Evolutionary conservation across 2,329 filamentous ascomycete genomes (phyloP).

Genomic region (Onygena corvina): DNA sequence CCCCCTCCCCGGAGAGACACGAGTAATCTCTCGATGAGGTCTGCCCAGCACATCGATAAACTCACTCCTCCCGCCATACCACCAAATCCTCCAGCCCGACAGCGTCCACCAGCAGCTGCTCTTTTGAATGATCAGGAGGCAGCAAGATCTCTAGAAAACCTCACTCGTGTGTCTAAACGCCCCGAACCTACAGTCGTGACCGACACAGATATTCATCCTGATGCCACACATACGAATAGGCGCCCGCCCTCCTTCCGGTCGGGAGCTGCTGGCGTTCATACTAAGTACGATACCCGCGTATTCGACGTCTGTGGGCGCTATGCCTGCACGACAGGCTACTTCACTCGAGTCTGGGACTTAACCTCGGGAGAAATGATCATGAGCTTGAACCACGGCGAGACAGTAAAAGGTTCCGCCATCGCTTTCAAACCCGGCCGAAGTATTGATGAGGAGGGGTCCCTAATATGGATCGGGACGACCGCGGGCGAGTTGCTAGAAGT

Average conservation of each 20-base stretch:
- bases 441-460: slow-evolving; percentile 66
- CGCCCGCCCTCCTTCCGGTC: slow-evolving; percentile 64
- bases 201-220: slow-evolving; percentile 52
- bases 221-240: slow-evolving; percentile 72
- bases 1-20: slow-evolving; percentile 20
- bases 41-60: slow-evolving; percentile 8
- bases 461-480: slow-evolving; percentile 83
- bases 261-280: slow-evolving; percentile 62
- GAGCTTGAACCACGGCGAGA: slow-evolving; percentile 73
- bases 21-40: slow-evolving; percentile 20
- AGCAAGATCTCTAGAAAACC: neutral
- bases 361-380: slow-evolving; percentile 68
- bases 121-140: neutral
- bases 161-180: slow-evolving; percentile 7
- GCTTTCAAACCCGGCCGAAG: slow-evolving; percentile 72
- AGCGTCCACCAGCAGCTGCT: neutral
- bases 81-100: neutral
- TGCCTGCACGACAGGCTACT: slow-evolving; percentile 72
- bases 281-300: slow-evolving; percentile 74
- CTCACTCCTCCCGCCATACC: neutral
- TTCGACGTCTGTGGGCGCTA: slow-evolving; percentile 81
- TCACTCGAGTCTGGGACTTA: slow-evolving; percentile 81
- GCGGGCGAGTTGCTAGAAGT: slow-evolving; percentile 80
- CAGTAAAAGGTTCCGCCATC: slow-evolving; percentile 66
- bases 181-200: slow-evolving; percentile 41